These are phyloP conservation scores for Fimicolochytrium jonesii DNA, from an alignment of 192 early-diverging fungal genomes.

Conservation along the genomic window DNA sequence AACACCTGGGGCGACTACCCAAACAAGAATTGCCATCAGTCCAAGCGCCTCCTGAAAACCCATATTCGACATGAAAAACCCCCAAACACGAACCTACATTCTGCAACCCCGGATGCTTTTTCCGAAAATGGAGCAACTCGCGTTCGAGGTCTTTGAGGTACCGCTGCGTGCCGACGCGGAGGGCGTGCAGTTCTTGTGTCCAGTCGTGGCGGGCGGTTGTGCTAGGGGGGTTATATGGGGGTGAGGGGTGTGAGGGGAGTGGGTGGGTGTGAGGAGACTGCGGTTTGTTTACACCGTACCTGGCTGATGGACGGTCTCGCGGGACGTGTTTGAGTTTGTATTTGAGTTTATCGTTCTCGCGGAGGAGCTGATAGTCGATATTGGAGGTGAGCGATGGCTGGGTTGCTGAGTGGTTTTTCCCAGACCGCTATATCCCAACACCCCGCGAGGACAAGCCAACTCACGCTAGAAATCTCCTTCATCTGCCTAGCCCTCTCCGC, in stretches of 20 bases:
- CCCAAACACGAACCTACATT: conserved; percentile 12
- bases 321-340: conserved; percentile 38
- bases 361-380: conserved; percentile 23
- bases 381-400: too few species aligned
- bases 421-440: too few species aligned
- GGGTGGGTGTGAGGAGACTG: too few species aligned
- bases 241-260: too few species aligned
- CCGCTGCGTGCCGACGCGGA: conserved; percentile 9
- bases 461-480: conserved; percentile 29
- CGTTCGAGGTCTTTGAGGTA: conserved; percentile 7
- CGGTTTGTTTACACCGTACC: too few species aligned
- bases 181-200: conserved; percentile 2
- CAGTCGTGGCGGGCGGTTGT: conserved; percentile 9
- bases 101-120: neutral
- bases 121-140: neutral
- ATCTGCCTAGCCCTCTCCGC: conserved; percentile 19
- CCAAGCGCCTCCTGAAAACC: too few species aligned
- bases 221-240: too few species aligned
- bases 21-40: neutral
- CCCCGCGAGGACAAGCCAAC: too few species aligned
- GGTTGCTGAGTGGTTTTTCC: too few species aligned
- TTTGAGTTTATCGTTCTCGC: conserved; percentile 44
- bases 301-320: too few species aligned
- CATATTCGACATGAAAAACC: too few species aligned
- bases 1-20: conserved; percentile 4